phyloP scores from a whole-genome alignment of 352 stramenopile species.

The Phytophthora europaea region DNA sequence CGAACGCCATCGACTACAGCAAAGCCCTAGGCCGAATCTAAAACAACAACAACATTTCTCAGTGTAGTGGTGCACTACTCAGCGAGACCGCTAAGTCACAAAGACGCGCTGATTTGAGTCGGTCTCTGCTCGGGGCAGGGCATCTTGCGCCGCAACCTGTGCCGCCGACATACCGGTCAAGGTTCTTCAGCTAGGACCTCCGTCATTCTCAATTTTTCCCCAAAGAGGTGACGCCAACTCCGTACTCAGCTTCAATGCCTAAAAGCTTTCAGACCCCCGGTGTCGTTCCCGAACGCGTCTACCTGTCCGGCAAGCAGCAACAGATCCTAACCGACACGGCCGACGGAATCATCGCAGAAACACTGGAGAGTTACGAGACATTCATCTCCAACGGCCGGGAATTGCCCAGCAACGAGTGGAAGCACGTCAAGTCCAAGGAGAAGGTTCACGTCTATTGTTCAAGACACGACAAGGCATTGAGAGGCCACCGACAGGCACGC shows the following conservation, averaged over 20 bases:
- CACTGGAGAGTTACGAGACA: conserved; percentile 58
- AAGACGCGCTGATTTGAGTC: not conserved
- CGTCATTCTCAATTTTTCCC: not conserved
- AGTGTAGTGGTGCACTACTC: not conserved
- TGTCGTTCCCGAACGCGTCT: conserved; percentile 29
- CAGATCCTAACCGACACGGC: conserved; percentile 51
- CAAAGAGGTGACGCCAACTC: not conserved
- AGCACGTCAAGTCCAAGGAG: conserved; percentile 62
- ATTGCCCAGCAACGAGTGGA: conserved; percentile 60
- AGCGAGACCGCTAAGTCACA: not conserved
- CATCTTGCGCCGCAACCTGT: not conserved
- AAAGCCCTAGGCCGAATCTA: no score
- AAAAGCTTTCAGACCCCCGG: conserved; percentile 16
- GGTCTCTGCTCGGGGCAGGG: not conserved
- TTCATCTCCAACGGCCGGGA: conserved; percentile 54
- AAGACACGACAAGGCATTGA: conserved; percentile 34
- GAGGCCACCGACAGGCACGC: not conserved
- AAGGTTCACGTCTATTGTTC: conserved; percentile 66
- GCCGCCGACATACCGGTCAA: not conserved
- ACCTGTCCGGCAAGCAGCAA: conserved; percentile 42
- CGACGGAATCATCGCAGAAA: conserved; percentile 67
- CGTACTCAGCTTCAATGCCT: conserved; percentile 2
- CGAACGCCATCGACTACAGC: no score
- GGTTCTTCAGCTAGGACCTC: not conserved
- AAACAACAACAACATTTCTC: no score